Conservation (phyloP, 257 asterid species). For the Solanum lignicaule region DNA sequence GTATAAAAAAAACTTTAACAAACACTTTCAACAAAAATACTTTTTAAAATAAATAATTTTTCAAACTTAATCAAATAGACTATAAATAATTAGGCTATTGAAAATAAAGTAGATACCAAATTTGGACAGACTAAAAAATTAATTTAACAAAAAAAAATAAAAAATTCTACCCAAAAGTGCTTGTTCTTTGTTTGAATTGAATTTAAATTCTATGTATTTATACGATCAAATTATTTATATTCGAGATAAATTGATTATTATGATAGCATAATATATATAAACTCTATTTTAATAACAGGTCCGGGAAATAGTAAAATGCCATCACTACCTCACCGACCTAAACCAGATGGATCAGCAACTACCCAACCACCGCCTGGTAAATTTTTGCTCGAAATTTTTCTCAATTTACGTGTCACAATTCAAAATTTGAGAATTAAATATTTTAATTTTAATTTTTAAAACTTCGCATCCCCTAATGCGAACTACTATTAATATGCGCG, state of each 20-base stretch:
- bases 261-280: neutral
- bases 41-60: no score
- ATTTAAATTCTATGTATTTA: neutral
- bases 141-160: neutral
- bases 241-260: neutral
- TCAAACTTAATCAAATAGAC: neutral
- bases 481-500: no score
- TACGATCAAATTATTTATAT: neutral
- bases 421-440: no score
- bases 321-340: fast-evolving
- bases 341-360: neutral
- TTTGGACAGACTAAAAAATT: neutral
- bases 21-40: neutral
- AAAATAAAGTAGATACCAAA: neutral
- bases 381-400: fast-evolving
- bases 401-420: no score
- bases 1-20: neutral
- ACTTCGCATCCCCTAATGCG: no score
- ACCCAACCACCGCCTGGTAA: neutral
- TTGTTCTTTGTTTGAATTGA: neutral
- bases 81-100: neutral
- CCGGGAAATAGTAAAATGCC: neutral
- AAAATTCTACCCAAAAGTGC: neutral
- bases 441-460: no score
- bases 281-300: neutral